Percentiles rank a stretch among this genome's conserved stretches.
phyloP scores from a whole-genome alignment of 768 basidiomycete species.

The Suillus placidus region DNA sequence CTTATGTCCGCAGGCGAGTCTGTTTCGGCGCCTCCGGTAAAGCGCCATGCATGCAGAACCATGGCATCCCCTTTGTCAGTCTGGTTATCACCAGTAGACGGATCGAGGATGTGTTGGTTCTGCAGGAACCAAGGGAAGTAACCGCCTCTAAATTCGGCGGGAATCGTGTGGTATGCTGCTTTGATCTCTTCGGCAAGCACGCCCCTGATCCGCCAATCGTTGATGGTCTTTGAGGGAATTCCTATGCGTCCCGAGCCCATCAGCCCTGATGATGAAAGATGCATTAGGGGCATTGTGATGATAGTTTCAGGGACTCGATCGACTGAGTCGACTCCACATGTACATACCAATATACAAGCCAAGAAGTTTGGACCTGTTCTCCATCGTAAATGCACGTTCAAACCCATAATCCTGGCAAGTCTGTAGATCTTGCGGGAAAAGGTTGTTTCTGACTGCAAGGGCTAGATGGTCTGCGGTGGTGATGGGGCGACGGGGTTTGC shows the following conservation, averaged over 20 bases:
- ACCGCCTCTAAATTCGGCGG: slow-evolving; percentile 24
- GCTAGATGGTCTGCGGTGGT: slow-evolving; percentile 26
- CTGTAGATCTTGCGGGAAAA: slow-evolving; percentile 33
- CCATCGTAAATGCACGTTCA: slow-evolving; percentile 18
- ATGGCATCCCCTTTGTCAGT: neutral
- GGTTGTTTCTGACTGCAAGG: slow-evolving; percentile 24
- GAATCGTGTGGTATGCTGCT: slow-evolving; percentile 27
- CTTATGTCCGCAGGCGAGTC: slow-evolving; percentile 5
- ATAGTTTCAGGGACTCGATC: neutral
- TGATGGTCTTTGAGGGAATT: slow-evolving; percentile 31
- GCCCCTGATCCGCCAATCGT: slow-evolving; percentile 36
- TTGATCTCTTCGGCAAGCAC: slow-evolving; percentile 39
- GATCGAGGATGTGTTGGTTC: slow-evolving; percentile 35
- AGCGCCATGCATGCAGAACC: slow-evolving; percentile 11
- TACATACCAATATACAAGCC: slow-evolving; percentile 32
- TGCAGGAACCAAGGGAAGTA: slow-evolving; percentile 42
- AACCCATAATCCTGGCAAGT: slow-evolving; percentile 43
- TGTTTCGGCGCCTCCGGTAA: slow-evolving; percentile 13
- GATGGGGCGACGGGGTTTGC: slow-evolving; percentile 1
- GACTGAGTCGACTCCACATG: neutral
- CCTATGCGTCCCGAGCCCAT: slow-evolving; percentile 16
- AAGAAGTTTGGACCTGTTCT: slow-evolving; percentile 25
- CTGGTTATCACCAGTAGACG: neutral
- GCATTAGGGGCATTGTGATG: neutral
- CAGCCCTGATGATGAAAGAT: slow-evolving; percentile 19